These are phyloP conservation scores for Elsinoe perseae DNA, from an alignment of 2,329 filamentous ascomycete genomes.

Conservation along the genomic window DNA sequence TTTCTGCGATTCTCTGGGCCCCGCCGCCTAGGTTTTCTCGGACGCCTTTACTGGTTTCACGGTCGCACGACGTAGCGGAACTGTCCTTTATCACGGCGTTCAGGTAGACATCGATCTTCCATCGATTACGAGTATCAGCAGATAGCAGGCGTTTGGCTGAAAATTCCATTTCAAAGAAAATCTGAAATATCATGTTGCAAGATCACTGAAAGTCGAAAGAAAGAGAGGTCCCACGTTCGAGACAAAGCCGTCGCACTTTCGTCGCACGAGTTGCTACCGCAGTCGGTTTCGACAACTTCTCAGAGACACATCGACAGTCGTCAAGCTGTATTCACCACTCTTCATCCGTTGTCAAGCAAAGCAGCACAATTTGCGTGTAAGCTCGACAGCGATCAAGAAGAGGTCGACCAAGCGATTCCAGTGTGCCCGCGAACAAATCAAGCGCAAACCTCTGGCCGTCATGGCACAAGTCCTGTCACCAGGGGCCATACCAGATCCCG, in stretches of 20 bases:
- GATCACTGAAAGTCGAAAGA: neutral
- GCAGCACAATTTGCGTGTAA: slow-evolving; percentile 40
- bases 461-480: slow-evolving; percentile 36
- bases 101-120: slow-evolving; percentile 2
- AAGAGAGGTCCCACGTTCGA: neutral
- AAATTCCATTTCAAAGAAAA: neutral
- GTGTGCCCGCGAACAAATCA: slow-evolving; percentile 21
- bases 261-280: neutral
- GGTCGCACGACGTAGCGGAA: slow-evolving; percentile 16
- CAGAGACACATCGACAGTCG: slow-evolving; percentile 29
- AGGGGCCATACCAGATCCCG: slow-evolving; percentile 37
- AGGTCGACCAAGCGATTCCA: slow-evolving; percentile 34
- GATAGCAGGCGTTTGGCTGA: slow-evolving; percentile 6
- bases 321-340: slow-evolving; percentile 64
- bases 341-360: slow-evolving; percentile 50
- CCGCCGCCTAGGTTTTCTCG: slow-evolving; percentile 30
- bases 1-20: slow-evolving; percentile 30
- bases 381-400: slow-evolving; percentile 39
- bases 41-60: slow-evolving; percentile 57
- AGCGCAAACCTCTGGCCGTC: slow-evolving; percentile 24
- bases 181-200: neutral
- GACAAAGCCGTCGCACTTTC: neutral
- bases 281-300: neutral
- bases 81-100: slow-evolving; percentile 6
- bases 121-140: slow-evolving; percentile 6